phyloP scores from a whole-genome alignment of 495 filamentous ascomycete species.

The Aspergillus steynii region DNA sequence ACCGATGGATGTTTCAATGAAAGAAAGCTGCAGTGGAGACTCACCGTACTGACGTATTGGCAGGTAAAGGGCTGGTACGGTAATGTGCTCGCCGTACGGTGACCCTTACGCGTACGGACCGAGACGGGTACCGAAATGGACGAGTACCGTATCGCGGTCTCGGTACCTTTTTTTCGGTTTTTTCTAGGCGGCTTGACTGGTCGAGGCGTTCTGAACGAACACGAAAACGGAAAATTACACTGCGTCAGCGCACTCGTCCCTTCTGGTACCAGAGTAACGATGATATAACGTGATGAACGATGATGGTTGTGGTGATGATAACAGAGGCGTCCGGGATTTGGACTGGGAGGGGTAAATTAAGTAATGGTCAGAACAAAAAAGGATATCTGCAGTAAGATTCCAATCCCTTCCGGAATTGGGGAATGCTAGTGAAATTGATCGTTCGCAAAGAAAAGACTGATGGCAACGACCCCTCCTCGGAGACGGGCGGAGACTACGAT shows the following conservation, averaged over 20 bases:
- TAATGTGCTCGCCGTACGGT: conserved; percentile 7
- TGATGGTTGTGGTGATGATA: conserved; percentile 20
- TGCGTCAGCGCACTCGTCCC: neutral
- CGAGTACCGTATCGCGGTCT: too few species aligned
- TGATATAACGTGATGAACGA: conserved; percentile 16
- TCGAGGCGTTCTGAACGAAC: neutral
- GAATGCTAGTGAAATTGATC: too few species aligned
- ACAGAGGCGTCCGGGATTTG: conserved; percentile 13
- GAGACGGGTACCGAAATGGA: neutral
- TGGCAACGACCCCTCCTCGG: conserved; percentile 4
- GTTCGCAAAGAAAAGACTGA: neutral
- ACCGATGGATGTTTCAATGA: conserved; percentile 32
- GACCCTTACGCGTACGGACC: conserved; percentile 5
- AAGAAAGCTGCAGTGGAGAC: conserved; percentile 29
- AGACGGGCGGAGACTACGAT: conserved; percentile 13
- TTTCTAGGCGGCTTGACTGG: too few species aligned
- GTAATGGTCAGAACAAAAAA: too few species aligned
- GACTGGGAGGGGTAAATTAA: neutral
- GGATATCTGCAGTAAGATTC: too few species aligned
- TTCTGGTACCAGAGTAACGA: conserved; percentile 7
- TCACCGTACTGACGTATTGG: conserved; percentile 17
- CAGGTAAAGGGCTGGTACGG: neutral
- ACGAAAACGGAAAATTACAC: conserved; percentile 17
- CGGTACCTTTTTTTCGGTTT: too few species aligned
- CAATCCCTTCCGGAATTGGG: too few species aligned